Conservation (phyloP, 73 alveolate species). For the Urostyla sp. region DNA sequence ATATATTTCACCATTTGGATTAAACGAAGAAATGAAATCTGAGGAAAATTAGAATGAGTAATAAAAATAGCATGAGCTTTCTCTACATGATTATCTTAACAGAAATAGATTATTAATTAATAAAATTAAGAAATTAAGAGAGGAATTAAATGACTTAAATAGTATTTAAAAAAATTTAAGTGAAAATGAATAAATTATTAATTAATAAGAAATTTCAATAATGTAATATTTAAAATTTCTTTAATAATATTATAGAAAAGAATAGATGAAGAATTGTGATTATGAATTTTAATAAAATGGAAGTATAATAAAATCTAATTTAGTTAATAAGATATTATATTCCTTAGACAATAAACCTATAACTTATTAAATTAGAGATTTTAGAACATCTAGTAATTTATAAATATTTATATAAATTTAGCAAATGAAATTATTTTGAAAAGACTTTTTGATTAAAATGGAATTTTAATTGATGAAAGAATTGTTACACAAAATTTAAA, state of each 20-base stretch:
- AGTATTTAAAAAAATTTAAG: too few relatives aligned
- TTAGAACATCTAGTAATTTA: constrained; percentile 9
- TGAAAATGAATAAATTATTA: too few relatives aligned
- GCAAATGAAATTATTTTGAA: constrained; percentile 44
- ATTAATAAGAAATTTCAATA: too few relatives aligned
- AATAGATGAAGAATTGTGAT: constrained; percentile 40
- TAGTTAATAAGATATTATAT: constrained; percentile 42
- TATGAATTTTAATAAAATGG: constrained; percentile 28
- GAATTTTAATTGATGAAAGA: constrained; percentile 40
- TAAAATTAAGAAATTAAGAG: too few relatives aligned
- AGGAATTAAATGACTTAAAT: too few relatives aligned
- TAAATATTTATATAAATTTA: background rate
- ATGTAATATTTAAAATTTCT: too few relatives aligned
- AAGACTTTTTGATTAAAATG: constrained; percentile 53
- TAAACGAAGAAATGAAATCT: too few relatives aligned
- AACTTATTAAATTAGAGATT: constrained; percentile 46
- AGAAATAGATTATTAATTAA: too few relatives aligned
- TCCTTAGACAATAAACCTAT: constrained; percentile 35
- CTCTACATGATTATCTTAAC: too few relatives aligned
- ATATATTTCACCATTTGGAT: too few relatives aligned
- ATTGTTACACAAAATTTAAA: background rate
- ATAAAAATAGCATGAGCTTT: too few relatives aligned
- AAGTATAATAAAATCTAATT: background rate
- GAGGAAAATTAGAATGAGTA: too few relatives aligned
- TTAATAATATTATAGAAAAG: background rate